Conservation (phyloP, 768 basidiomycete genomes). For the Psilocybe tampanensis region DNA sequence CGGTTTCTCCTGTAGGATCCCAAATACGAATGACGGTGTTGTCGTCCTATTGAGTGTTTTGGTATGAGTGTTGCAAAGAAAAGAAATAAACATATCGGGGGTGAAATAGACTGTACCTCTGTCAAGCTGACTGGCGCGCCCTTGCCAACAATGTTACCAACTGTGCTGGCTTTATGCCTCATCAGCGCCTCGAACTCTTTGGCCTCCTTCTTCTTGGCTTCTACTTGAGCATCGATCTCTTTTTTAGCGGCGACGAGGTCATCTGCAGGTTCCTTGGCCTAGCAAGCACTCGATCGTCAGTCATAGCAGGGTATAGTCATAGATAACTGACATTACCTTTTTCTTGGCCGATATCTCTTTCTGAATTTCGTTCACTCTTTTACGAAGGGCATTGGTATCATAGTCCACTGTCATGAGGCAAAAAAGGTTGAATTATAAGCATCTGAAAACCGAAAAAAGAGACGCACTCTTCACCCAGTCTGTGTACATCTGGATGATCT, state of each 20-base stretch:
- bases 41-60: conserved; percentile 67
- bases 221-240: conserved; percentile 80
- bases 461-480: conserved; percentile 94
- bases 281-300: background rate
- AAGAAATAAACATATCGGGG: too few species aligned
- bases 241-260: conserved; percentile 86
- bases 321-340: conserved; percentile 56
- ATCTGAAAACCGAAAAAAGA: background rate
- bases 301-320: background rate
- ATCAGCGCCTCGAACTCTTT: conserved; percentile 78
- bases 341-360: conserved; percentile 95
- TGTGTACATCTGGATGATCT: conserved; percentile 87
- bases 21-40: conserved; percentile 81
- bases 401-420: conserved; percentile 68
- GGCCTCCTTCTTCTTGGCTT: conserved; percentile 72
- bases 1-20: conserved; percentile 80
- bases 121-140: conserved; percentile 83
- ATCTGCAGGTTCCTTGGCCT: conserved; percentile 93
- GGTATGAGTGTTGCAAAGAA: background rate
- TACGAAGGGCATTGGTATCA: conserved; percentile 74
- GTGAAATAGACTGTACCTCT: conserved; percentile 60
- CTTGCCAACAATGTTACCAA: conserved; percentile 94
- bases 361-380: conserved; percentile 88
- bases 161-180: conserved; percentile 75
- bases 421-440: too few species aligned